Evolutionary conservation across 2,329 filamentous ascomycete species (phyloP).

Genomic region (Fusarium protoensiforme): DNA sequence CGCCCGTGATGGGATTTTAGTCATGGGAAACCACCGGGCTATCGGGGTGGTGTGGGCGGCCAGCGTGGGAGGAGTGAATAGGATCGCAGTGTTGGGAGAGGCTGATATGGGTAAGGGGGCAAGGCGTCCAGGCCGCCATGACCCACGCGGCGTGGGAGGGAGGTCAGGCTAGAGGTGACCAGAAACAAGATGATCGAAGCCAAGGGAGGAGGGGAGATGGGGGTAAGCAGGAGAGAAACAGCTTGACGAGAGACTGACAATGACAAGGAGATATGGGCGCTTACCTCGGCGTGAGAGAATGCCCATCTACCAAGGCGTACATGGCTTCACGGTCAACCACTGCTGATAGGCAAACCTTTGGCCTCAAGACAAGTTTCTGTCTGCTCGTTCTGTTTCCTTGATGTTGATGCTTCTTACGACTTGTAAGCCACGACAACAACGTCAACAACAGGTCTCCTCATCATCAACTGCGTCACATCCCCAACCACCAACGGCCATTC

Average conservation of each 20-base stretch:
- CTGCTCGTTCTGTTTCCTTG: constrained; percentile 5
- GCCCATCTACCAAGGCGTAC: neutral
- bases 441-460: neutral
- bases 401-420: constrained; percentile 10
- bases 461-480: constrained; percentile 16
- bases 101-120: constrained; percentile 13
- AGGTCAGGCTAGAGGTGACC: neutral
- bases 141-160: constrained; percentile 33
- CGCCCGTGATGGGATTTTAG: constrained; percentile 32
- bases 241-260: neutral
- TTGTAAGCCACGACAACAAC: neutral
- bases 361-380: neutral
- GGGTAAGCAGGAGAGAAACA: neutral
- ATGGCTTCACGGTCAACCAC: constrained; percentile 1
- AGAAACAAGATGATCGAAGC: neutral
- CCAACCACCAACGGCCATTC: constrained; percentile 22
- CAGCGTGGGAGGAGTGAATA: constrained; percentile 18
- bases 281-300: constrained; percentile 10
- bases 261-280: constrained; percentile 5
- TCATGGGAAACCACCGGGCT: constrained; percentile 36
- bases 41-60: constrained; percentile 27
- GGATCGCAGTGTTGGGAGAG: constrained; percentile 17
- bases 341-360: neutral
- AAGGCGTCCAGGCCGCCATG: constrained; percentile 5
- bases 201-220: neutral